These are phyloP conservation scores for Cordia subcordata DNA, from an alignment of 257 asterid genomes.

Conservation along the genomic window DNA sequence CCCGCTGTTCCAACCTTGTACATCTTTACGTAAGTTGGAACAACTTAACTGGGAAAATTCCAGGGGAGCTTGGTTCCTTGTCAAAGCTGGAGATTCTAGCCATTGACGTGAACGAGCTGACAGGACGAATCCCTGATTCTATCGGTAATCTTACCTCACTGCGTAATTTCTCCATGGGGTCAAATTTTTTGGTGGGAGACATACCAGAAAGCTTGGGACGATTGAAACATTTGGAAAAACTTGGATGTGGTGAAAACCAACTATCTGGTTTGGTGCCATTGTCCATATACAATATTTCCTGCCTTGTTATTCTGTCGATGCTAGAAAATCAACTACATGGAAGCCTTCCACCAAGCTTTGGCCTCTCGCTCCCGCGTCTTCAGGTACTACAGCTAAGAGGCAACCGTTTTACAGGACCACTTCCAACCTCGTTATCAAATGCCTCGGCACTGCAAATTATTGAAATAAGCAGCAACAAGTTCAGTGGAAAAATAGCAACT, in stretches of 20 bases:
- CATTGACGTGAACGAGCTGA: neutral
- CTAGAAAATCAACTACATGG: too few relatives aligned
- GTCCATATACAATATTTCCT: neutral
- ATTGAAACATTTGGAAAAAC: neutral
- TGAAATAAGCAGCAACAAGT: neutral
- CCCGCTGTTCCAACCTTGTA: neutral
- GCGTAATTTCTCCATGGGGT: neutral
- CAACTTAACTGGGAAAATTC: neutral
- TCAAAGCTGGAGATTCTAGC: neutral
- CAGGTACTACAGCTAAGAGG: too few relatives aligned
- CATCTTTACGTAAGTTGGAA: neutral
- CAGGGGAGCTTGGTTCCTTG: neutral
- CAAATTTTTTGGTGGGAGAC: neutral
- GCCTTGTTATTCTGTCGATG: neutral
- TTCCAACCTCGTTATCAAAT: slow-evolving; percentile 11
- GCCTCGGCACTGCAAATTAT: neutral
- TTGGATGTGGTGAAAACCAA: too few relatives aligned
- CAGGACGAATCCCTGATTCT: neutral
- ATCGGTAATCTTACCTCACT: neutral
- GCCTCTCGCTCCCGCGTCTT: too few relatives aligned
- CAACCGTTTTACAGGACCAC: slow-evolving; percentile 1
- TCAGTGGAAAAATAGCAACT: neutral
- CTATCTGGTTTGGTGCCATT: neutral
- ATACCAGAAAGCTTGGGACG: neutral
- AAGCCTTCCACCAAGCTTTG: too few relatives aligned